These are phyloP conservation scores for Diaporthe amygdali DNA, from an alignment of 2,329 filamentous ascomycete species.

Conservation along the genomic window DNA sequence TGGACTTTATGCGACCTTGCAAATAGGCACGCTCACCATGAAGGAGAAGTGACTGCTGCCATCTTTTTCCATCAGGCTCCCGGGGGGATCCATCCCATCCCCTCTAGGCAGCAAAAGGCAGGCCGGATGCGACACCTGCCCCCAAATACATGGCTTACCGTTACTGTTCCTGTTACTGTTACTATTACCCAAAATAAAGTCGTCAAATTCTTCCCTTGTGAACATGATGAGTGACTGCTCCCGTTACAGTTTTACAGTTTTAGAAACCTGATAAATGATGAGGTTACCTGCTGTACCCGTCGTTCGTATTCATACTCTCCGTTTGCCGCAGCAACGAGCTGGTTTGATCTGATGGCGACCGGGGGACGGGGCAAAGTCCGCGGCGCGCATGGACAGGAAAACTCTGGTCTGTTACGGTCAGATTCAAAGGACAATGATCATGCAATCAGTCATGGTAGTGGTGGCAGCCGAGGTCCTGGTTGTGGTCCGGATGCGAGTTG, in stretches of 20 bases:
- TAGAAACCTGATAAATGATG: not conserved
- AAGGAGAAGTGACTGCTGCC: no score
- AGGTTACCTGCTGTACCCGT: not conserved
- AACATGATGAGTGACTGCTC: not conserved
- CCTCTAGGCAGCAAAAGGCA: conserved; percentile 2
- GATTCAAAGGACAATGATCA: not conserved
- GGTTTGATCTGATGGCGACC: not conserved
- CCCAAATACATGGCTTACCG: not conserved
- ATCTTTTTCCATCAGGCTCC: not conserved
- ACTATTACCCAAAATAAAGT: no score
- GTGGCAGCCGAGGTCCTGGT: no score
- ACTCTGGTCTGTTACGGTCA: not conserved
- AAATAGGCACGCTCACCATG: not conserved
- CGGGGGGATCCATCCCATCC: no score
- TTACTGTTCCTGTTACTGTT: not conserved
- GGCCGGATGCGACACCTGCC: not conserved
- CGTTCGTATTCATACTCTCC: not conserved
- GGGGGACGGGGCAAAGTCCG: not conserved
- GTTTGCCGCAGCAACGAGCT: conserved; percentile 11
- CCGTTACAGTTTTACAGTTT: not conserved
- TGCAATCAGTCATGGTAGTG: not conserved
- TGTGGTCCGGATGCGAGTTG: no score
- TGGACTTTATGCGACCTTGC: not conserved
- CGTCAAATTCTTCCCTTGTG: not conserved
- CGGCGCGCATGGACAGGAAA: not conserved